A percentile compares a stretch with the other conserved stretches of the same genome.
These are phyloP conservation scores for Mortierella sp. DNA, from an alignment of 371 early-diverging fungal species.

Conservation along the genomic window DNA sequence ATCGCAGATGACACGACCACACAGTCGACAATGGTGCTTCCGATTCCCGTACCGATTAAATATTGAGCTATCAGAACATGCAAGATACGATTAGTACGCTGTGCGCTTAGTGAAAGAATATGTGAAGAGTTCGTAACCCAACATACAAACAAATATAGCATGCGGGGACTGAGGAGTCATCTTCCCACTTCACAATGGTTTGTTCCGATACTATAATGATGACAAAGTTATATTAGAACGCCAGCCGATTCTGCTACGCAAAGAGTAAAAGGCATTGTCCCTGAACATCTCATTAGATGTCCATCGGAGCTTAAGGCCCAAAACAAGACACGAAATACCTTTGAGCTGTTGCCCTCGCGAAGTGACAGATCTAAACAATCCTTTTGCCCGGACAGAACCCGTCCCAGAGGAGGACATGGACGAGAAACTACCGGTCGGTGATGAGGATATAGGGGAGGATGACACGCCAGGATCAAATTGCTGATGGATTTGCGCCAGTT, in stretches of 20 bases:
- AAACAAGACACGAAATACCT: too few species aligned
- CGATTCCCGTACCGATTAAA: constrained; percentile 60
- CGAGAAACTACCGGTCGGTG: constrained; percentile 15
- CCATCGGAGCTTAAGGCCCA: too few species aligned
- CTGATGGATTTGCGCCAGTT: constrained; percentile 61
- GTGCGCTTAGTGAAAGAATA: too few species aligned
- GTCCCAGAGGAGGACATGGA: constrained; percentile 22
- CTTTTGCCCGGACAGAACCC: constrained; percentile 52
- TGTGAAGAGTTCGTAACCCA: too few species aligned
- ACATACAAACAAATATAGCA: constrained; percentile 73
- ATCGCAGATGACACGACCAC: constrained; percentile 81
- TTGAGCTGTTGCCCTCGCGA: constrained; percentile 39
- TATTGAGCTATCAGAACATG: constrained; percentile 6
- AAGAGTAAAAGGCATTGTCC: not conserved
- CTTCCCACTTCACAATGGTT: constrained; percentile 74
- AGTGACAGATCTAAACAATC: constrained; percentile 43
- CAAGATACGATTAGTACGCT: too few species aligned
- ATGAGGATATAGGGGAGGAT: constrained; percentile 13
- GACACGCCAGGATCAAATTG: constrained; percentile 24
- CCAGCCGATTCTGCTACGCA: not conserved
- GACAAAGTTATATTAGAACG: not conserved
- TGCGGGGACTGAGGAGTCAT: constrained; percentile 61
- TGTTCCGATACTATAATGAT: constrained; percentile 65
- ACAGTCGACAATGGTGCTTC: constrained; percentile 85
- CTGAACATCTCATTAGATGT: too few species aligned